phyloP scores from a whole-genome alignment of 768 basidiomycete genomes.

The Lyophyllum atratum region DNA sequence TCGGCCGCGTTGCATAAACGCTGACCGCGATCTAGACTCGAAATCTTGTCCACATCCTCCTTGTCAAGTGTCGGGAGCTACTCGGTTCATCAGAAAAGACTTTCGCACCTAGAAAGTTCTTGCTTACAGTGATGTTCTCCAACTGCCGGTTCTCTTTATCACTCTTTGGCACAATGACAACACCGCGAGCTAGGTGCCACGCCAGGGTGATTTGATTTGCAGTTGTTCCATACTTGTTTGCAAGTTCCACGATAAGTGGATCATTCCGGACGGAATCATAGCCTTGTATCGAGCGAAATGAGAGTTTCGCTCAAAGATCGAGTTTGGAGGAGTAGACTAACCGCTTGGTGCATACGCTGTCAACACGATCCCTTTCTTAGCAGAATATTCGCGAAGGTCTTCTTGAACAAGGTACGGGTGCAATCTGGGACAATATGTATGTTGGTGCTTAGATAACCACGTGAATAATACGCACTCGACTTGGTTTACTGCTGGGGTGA shows the following conservation, averaged over 20 bases:
- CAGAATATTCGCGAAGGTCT: conserved; percentile 47
- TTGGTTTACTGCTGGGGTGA: conserved; percentile 50
- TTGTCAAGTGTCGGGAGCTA: conserved; percentile 36
- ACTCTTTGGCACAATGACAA: conserved; percentile 49
- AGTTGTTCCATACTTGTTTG: conserved; percentile 46
- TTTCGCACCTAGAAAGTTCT: too few relatives aligned
- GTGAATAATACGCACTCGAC: conserved; percentile 36
- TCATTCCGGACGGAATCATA: conserved; percentile 46
- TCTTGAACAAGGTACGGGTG: conserved; percentile 56
- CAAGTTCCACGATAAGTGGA: conserved; percentile 44
- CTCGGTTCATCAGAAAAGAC: too few relatives aligned
- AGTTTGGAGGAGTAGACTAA: too few relatives aligned
- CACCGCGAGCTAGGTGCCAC: conserved; percentile 51
- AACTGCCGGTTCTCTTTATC: conserved; percentile 46
- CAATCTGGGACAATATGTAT: conserved; percentile 27
- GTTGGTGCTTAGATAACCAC: not conserved
- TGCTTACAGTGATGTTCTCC: conserved; percentile 48
- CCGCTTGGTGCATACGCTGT: conserved; percentile 43
- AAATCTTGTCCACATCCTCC: conserved; percentile 36
- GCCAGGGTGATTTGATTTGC: conserved; percentile 51
- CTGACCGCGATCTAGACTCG: conserved; percentile 42
- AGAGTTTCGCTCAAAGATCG: conserved; percentile 33
- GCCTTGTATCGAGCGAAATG: conserved; percentile 25
- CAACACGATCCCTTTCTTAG: conserved; percentile 48
- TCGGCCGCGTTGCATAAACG: conserved; percentile 41